These are phyloP conservation scores for Kwoniella mangroviensis DNA, from an alignment of 768 basidiomycete species.

Conservation along the genomic window DNA sequence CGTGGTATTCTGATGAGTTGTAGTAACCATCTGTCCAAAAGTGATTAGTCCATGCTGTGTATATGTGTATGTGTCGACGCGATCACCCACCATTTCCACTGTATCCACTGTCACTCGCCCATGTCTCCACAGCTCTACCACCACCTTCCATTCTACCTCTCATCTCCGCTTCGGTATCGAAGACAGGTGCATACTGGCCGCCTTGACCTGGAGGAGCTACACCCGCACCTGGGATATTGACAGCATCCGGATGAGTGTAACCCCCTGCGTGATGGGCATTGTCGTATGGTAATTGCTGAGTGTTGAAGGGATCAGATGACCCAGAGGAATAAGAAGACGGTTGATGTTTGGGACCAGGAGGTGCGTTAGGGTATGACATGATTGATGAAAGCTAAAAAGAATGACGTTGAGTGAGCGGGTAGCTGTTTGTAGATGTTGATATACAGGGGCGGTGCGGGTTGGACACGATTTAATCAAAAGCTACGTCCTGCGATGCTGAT, in stretches of 20 bases:
- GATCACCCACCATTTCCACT: constrained; percentile 37
- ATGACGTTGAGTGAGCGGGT: constrained; percentile 9
- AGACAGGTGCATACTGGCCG: constrained; percentile 49
- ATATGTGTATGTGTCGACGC: neutral
- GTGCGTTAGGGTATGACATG: constrained; percentile 52
- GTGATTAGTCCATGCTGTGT: constrained; percentile 10
- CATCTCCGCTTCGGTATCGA: constrained; percentile 54
- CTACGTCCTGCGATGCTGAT: neutral
- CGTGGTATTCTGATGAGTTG: constrained; percentile 41
- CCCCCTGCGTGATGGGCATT: constrained; percentile 17
- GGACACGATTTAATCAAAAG: neutral
- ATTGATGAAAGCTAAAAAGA: constrained; percentile 8
- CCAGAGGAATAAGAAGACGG: constrained; percentile 48
- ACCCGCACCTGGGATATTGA: constrained; percentile 40
- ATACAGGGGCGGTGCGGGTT: constrained; percentile 5
- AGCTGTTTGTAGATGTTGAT: neutral
- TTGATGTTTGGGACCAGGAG: constrained; percentile 47
- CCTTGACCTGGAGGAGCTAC: constrained; percentile 41
- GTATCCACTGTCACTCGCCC: constrained; percentile 55
- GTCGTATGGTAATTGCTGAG: constrained; percentile 42
- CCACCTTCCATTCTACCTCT: constrained; percentile 50
- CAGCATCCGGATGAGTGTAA: constrained; percentile 28
- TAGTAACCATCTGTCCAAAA: constrained; percentile 30
- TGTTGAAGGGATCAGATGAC: constrained; percentile 51
- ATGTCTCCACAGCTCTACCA: constrained; percentile 53